Conservation (phyloP, 768 basidiomycete species). For the Podaxis rugospora region DNA sequence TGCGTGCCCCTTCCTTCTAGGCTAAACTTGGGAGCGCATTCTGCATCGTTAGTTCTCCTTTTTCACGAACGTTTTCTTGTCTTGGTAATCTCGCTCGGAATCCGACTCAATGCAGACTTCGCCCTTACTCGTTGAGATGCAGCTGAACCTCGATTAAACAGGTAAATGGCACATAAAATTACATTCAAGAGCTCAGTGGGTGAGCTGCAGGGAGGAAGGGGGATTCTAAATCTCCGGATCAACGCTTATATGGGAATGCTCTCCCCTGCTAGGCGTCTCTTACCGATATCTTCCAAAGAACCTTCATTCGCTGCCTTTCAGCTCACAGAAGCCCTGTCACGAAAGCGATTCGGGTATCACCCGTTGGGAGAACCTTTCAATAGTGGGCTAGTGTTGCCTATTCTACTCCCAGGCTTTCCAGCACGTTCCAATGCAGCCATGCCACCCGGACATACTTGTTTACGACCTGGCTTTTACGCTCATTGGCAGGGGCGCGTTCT, state of each 20-base stretch:
- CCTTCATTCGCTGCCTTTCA: conserved; percentile 16
- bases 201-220: not conserved
- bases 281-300: conserved; percentile 15
- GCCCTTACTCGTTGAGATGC: not conserved
- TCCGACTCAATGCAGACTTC: no score
- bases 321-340: conserved; percentile 13
- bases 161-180: not conserved
- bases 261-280: conserved; percentile 12
- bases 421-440: not conserved
- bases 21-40: no score
- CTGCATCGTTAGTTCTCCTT: no score
- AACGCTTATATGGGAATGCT: not conserved
- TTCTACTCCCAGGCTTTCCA: conserved; percentile 6
- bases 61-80: no score
- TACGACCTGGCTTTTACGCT: conserved; percentile 3
- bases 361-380: conserved; percentile 13
- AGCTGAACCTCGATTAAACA: not conserved
- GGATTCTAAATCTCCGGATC: not conserved
- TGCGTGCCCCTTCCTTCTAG: no score
- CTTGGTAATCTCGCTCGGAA: no score
- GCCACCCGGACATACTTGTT: not conserved
- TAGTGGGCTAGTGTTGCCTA: conserved; percentile 14
- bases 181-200: not conserved
- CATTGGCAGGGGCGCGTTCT: not conserved
- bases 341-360: conserved; percentile 12